Evolutionary conservation across 495 filamentous ascomycete genomes (phyloP), one percentile per base, ranked within the genome.

Genomic region (Penicillium desertorum): DNA sequence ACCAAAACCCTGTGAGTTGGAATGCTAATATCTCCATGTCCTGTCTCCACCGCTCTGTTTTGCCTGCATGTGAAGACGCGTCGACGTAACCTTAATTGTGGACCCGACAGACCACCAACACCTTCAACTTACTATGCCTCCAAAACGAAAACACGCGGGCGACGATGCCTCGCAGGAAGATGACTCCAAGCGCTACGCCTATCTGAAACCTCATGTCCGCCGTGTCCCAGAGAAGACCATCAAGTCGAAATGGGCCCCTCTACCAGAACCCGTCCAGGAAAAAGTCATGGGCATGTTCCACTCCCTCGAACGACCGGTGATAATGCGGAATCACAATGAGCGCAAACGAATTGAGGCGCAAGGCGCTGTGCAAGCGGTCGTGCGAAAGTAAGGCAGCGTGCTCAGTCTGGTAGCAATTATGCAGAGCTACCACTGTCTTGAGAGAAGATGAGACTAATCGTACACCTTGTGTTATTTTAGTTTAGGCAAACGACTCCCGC

Each of bases 161-260:
- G 59, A 69, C 16, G 60, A 64, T 12, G 65, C 71, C 10, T 7
- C 36, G 6, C 36, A 61, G 19, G 57, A 67, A 12, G 57, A 65
- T 23, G 59, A 64, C 34, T 12, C 58, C 36, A 76, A 76, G 56
- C 62, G 63, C 39, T 79, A 72, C 53, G 74, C 76, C 27, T 72
- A 73, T 47, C 71, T 86, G 17, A 76, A 80, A 57, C 73, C 80
- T 10, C 71, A 72, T n/a, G 68, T 79, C 20, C 76, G 79, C 56
- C 73, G 76, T 48, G 74, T 88, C 34, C 72, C 84, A 7, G 80
- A 82, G 60, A 71, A 76, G 32, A 81, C 75, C 4, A 83, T 88
- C 65, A 78, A 77, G 41, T 68, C 76, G 12, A 84, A 81, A 74
- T 88, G 85, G 85, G 73, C 73, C n/a, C 73, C 75, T 20, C 72